Evolutionary conservation across 768 basidiomycete species (phyloP).

Genomic region (Naganishia kalamii): DNA sequence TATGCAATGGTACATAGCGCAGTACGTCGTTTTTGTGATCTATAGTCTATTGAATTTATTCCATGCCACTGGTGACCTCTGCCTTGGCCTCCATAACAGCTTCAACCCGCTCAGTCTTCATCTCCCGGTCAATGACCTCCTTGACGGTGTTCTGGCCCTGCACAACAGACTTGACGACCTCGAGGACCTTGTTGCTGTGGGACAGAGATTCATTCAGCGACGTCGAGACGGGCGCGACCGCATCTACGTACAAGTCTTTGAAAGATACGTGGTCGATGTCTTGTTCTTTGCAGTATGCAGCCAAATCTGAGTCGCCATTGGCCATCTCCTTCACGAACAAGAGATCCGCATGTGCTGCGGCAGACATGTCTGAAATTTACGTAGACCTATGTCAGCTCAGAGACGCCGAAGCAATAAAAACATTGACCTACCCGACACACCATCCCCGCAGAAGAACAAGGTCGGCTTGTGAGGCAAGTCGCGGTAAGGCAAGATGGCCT

Average conservation of each 20-base stretch:
- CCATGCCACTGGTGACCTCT: conserved; percentile 13
- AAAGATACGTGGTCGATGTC: conserved; percentile 76
- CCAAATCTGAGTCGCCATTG: conserved; percentile 66
- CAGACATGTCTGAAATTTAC: conserved; percentile 77
- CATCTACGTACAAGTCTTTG: conserved; percentile 51
- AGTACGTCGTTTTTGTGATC: background rate
- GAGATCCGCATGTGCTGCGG: conserved; percentile 83
- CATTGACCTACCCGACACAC: conserved; percentile 69
- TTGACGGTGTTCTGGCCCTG: conserved; percentile 59
- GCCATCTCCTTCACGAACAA: conserved; percentile 74
- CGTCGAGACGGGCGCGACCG: background rate
- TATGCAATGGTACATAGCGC: background rate
- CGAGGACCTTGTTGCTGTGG: conserved; percentile 43
- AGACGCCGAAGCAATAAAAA: background rate
- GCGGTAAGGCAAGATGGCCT: conserved; percentile 87
- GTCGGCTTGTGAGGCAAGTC: conserved; percentile 61
- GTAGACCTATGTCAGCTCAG: background rate
- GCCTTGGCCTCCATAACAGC: conserved; percentile 16
- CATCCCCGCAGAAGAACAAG: conserved; percentile 96
- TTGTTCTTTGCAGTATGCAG: conserved; percentile 70
- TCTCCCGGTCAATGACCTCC: conserved; percentile 50
- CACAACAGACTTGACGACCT: conserved; percentile 62
- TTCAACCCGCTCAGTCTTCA: conserved; percentile 8
- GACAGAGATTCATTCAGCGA: background rate
- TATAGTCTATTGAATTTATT: background rate